phyloP scores from a whole-genome alignment of 352 stramenopile genomes.

The Globisporangium paddicum region DNA sequence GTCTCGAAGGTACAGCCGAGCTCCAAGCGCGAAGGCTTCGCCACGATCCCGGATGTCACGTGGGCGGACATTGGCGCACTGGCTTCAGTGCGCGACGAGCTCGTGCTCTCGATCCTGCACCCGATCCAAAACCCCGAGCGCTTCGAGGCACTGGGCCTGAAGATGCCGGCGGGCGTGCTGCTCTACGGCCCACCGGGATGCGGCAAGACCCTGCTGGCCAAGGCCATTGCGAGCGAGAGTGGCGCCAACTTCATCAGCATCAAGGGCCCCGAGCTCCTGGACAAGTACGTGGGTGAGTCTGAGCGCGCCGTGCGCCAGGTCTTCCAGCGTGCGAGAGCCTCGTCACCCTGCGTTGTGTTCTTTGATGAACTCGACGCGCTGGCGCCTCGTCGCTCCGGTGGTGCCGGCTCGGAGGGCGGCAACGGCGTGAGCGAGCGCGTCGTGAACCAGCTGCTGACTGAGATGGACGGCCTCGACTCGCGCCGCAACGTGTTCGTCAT shows the following conservation, averaged over 20 bases:
- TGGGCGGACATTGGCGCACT: slow-evolving; percentile 98
- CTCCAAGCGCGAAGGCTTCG: slow-evolving; percentile 98
- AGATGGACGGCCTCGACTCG: slow-evolving; percentile 98
- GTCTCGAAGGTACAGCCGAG: slow-evolving; percentile 97
- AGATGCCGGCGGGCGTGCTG: slow-evolving; percentile 95
- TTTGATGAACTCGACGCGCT: slow-evolving; percentile 99
- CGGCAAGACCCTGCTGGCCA: slow-evolving; percentile 98
- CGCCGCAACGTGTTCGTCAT: slow-evolving; percentile 97
- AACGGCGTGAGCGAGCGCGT: slow-evolving; percentile 93
- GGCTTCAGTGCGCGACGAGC: slow-evolving; percentile 91
- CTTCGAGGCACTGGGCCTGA: slow-evolving; percentile 95
- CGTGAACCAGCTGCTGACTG: slow-evolving; percentile 98
- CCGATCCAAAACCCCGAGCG: slow-evolving; percentile 95
- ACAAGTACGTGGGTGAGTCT: slow-evolving; percentile 99
- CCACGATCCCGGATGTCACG: slow-evolving; percentile 96
- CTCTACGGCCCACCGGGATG: slow-evolving; percentile 98
- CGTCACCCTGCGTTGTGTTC: slow-evolving; percentile 99
- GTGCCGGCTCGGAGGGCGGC: slow-evolving; percentile 48
- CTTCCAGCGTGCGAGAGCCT: slow-evolving; percentile 97
- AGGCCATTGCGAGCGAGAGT: slow-evolving; percentile 98
- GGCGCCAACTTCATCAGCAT: slow-evolving; percentile 99
- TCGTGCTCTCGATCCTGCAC: slow-evolving; percentile 96
- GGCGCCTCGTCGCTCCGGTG: slow-evolving; percentile 88
- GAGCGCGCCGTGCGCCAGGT: slow-evolving; percentile 95
- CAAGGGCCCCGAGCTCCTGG: slow-evolving; percentile 97